Base-by-base conservation (phyloP, 768 basidiomycete genomes). In the Leccinum obscurum region DNA sequence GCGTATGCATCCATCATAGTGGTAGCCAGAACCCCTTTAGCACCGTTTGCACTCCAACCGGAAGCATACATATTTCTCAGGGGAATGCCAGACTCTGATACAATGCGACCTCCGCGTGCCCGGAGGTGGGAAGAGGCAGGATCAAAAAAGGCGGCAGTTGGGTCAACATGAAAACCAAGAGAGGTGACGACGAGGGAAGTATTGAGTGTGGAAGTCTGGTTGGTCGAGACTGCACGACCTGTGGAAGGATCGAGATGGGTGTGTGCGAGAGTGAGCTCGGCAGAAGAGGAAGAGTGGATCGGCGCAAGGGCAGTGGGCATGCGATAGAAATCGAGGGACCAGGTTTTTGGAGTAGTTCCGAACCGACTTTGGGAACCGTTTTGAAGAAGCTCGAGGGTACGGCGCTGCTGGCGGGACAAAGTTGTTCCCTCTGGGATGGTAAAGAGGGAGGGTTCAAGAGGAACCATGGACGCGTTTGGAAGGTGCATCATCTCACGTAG, bases 1-100 rank as follows among this genome's bases (percentile, higher is more conserved):
- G 82, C 80, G 69, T 94, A 93, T 22, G 95, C 92, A 70, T 97
- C 83, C 74, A 93, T 85, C 94, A 99, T 94, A 35, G 97, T 97
- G 3, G 88, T 81, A 2, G 93, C 95, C 50, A 98, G 80, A 13
- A 98, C 95, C 10, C 95, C 95, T 55, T 85, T 88, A 0, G 97
- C 95, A 37, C 96, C 96, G 3, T 84, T 86, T 2, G 93, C 89
- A 2, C 93, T 89, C 97, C 97, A 99, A 10, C 96, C 96, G 1
- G 92, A 88, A 1, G 93, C 89, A 70, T 97, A 99, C n/a, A 95
- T 78, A 59, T 84, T 85, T 39, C 78, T 80, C 39, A 87, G 64
- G 11, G 75, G 71, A 5, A 62, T 57, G 0, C 80, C 80, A 4
- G 63, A 64, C 3, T 71, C 64, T 11, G 77, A 76, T 28, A 83